phyloP scores from a whole-genome alignment of 306 rosid species.

The Lupinus albus region DNA sequence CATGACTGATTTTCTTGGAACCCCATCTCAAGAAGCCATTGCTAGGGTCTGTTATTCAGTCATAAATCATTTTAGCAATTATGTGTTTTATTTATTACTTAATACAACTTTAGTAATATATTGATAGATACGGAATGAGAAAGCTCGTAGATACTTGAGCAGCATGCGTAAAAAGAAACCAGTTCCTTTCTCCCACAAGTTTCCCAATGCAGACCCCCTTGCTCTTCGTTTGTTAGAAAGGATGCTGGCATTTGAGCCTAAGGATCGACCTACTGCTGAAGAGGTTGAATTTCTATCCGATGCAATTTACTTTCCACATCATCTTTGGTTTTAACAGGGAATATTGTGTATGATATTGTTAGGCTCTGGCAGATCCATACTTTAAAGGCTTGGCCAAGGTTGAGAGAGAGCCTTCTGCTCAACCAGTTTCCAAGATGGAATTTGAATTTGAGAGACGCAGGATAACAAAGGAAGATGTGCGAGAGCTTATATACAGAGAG shows the following conservation, averaged over 20 bases:
- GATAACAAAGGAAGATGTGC: conserved; percentile 97
- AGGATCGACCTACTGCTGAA: conserved; percentile 98
- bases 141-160: conserved; percentile 86
- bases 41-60: conserved; percentile 65
- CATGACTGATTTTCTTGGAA: conserved; percentile 88
- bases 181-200: conserved; percentile 74
- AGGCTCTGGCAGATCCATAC: conserved; percentile 98
- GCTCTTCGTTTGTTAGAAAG: conserved; percentile 91
- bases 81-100: conserved; percentile 21
- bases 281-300: conserved; percentile 58
- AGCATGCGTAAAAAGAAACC: conserved; percentile 88
- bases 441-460: conserved; percentile 98
- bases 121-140: conserved; percentile 74
- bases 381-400: conserved; percentile 99
- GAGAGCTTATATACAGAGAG: conserved; percentile 94
- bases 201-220: conserved; percentile 94
- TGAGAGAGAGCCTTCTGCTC: conserved; percentile 97
- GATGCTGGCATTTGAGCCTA: conserved; percentile 96
- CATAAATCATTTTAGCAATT: conserved; percentile 9
- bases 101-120: conserved; percentile 27
- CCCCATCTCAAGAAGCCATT: conserved; percentile 77
- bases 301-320: conserved; percentile 24
- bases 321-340: conserved; percentile 29
- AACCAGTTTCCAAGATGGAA: conserved; percentile 98
- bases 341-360: conserved; percentile 38